A percentile compares a stretch with the other conserved stretches of the same genome.
These are phyloP conservation scores for Globisporangium splendens DNA, from an alignment of 352 stramenopile species.

Conservation along the genomic window DNA sequence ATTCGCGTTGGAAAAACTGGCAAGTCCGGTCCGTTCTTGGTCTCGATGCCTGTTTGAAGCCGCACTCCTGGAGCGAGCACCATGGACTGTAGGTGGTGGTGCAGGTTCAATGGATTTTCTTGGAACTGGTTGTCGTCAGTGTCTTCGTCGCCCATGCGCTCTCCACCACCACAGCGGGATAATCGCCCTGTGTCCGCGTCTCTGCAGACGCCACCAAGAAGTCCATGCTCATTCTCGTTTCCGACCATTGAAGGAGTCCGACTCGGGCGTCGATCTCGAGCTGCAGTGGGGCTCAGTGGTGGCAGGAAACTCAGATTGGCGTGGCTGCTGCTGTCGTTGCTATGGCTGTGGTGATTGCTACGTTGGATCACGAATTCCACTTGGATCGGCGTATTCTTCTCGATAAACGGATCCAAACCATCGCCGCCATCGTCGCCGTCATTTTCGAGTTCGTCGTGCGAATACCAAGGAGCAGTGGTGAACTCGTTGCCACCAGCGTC, in stretches of 20 bases:
- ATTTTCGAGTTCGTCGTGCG: neutral
- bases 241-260: too few relatives aligned
- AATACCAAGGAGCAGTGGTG: too few relatives aligned
- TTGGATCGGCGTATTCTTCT: slow-evolving; percentile 11
- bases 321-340: neutral
- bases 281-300: neutral
- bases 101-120: neutral
- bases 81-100: slow-evolving; percentile 12
- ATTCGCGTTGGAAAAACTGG: slow-evolving; percentile 23
- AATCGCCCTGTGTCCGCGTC: too few relatives aligned
- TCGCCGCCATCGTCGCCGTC: neutral
- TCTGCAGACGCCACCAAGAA: too few relatives aligned
- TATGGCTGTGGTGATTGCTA: neutral
- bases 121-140: neutral
- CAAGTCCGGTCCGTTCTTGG: slow-evolving; percentile 23
- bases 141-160: neutral
- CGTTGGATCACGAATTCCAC: slow-evolving; percentile 16
- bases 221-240: too few relatives aligned
- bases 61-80: slow-evolving; percentile 27
- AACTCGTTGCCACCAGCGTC: neutral
- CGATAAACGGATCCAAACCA: neutral
- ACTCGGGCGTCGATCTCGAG: too few relatives aligned
- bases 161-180: neutral
- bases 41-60: slow-evolving; percentile 19
- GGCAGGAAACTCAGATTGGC: slow-evolving; percentile 4